Percentiles rank a stretch among this genome's conserved stretches.
Conservation (phyloP, 768 basidiomycete genomes). For the Podaxis sp. region DNA sequence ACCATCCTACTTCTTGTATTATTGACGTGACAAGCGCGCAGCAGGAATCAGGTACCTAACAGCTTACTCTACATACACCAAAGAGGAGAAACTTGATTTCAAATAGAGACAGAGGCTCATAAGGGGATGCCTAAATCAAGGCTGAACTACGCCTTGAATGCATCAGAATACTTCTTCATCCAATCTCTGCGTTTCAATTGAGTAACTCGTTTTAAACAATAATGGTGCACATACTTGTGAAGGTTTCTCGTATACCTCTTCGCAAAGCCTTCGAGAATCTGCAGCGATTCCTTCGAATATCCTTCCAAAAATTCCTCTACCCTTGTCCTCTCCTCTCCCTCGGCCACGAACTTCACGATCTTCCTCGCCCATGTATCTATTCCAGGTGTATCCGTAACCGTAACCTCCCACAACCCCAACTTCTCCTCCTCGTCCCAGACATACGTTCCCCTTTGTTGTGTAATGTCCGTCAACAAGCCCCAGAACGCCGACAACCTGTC, state of each 20-base stretch:
- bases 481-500: slow-evolving; percentile 5
- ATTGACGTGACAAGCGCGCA: too few relatives aligned
- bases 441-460: slow-evolving; percentile 2
- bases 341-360: neutral
- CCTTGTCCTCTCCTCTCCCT: neutral
- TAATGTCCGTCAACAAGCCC: neutral
- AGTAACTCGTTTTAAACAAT: neutral
- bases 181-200: neutral
- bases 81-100: too few relatives aligned
- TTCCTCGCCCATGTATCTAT: slow-evolving; percentile 10
- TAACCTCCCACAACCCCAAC: slow-evolving; percentile 4
- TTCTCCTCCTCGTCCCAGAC: slow-evolving; percentile 10
- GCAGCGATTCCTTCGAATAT: neutral
- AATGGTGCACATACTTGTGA: neutral
- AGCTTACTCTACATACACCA: too few relatives aligned
- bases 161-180: slow-evolving; percentile 3
- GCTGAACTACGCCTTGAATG: neutral
- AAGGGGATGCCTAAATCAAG: neutral
- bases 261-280: slow-evolving; percentile 1
- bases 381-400: neutral
- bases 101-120: neutral
- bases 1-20: too few relatives aligned
- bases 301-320: slow-evolving; percentile 10
- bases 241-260: slow-evolving; percentile 8
- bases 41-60: too few relatives aligned